Evolutionary conservation across 495 filamentous ascomycete species (phyloP).

Genomic region (Astrothelium subdiscretum): DNA sequence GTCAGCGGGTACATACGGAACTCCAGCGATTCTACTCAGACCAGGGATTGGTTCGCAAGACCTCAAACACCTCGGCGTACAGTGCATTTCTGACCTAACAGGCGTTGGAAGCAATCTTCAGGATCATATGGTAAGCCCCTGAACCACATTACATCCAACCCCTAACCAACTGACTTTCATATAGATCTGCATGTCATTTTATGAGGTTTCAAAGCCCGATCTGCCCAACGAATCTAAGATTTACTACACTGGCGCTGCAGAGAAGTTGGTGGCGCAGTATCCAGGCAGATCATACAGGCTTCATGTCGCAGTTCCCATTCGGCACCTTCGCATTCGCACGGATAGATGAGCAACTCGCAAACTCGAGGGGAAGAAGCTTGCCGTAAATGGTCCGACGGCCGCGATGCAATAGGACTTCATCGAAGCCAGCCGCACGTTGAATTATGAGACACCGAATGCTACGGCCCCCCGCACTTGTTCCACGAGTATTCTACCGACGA

Average conservation of each 20-base stretch:
- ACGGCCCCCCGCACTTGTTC: constrained; percentile 32
- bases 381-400: neutral
- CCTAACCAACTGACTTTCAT: neutral
- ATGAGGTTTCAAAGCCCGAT: constrained; percentile 5
- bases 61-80: too few relatives aligned
- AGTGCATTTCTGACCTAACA: too few relatives aligned
- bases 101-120: constrained; percentile 38
- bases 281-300: constrained; percentile 6
- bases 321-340: constrained; percentile 43
- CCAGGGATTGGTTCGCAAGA: too few relatives aligned
- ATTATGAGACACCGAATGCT: constrained; percentile 41
- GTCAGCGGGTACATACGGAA: too few relatives aligned
- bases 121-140: constrained; percentile 29
- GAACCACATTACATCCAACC: neutral
- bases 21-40: too few relatives aligned
- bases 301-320: constrained; percentile 18
- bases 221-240: constrained; percentile 6
- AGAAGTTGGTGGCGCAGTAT: neutral
- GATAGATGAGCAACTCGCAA: constrained; percentile 33
- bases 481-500: constrained; percentile 2
- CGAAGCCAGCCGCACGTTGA: constrained; percentile 39
- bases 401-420: constrained; percentile 10
- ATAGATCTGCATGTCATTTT: neutral
- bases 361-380: constrained; percentile 13
- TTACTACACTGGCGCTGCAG: constrained; percentile 2